Conservation (phyloP, 495 filamentous ascomycete species). For the Aspergillus indologenus region DNA sequence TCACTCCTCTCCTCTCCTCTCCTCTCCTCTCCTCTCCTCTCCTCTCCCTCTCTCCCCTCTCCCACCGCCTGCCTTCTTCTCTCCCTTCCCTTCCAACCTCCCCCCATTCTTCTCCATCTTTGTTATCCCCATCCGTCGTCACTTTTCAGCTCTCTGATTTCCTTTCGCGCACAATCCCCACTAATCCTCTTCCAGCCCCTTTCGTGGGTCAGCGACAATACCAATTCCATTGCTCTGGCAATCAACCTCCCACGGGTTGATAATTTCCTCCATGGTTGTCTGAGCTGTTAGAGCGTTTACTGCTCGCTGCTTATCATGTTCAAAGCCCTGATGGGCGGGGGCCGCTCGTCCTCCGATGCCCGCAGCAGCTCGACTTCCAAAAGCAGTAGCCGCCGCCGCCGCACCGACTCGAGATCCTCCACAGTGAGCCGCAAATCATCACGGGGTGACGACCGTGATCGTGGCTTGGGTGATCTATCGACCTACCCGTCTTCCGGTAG, state of each 20-base stretch:
- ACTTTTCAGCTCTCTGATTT: not conserved
- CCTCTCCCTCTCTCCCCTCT: slow-evolving; percentile 5
- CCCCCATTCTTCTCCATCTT: slow-evolving; percentile 4
- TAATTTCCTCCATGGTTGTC: slow-evolving; percentile 37
- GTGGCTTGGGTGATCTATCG: slow-evolving; percentile 41
- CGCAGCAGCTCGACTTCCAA: slow-evolving; percentile 38
- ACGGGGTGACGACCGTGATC: slow-evolving; percentile 56
- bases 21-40: not conserved
- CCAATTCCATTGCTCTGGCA: not conserved
- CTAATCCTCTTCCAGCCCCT: not conserved
- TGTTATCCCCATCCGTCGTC: no score
- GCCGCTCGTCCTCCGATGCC: slow-evolving; percentile 37
- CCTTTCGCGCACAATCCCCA: not conserved
- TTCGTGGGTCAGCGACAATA: not conserved
- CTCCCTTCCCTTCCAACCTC: slow-evolving; percentile 2
- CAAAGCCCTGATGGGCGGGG: slow-evolving; percentile 46
- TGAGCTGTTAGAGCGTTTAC: slow-evolving; percentile 21
- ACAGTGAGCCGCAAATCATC: slow-evolving; percentile 48
- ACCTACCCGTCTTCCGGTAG: slow-evolving; percentile 37
- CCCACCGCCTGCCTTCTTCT: slow-evolving; percentile 5
- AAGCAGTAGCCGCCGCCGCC: slow-evolving; percentile 28
- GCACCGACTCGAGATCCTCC: slow-evolving; percentile 31
- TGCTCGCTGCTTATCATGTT: slow-evolving; percentile 43
- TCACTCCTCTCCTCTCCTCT: not conserved
- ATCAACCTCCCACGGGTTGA: not conserved